These are phyloP conservation scores for Colletotrichum chrysophilum DNA, from an alignment of 2,329 filamentous ascomycete genomes.

Conservation along the genomic window DNA sequence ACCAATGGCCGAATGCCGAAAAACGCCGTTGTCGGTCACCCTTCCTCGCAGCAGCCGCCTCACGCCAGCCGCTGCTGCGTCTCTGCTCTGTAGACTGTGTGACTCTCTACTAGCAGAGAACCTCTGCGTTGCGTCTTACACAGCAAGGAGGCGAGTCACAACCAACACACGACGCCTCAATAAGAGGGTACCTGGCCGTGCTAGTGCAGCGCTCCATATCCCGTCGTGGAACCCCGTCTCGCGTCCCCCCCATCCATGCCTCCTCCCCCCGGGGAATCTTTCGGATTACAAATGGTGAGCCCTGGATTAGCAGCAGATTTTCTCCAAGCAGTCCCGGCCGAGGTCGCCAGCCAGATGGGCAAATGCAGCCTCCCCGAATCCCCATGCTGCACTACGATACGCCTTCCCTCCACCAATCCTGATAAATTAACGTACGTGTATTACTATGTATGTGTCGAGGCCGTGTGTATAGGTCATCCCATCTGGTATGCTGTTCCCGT, in stretches of 20 bases:
- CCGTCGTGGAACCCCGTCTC: constrained; percentile 1
- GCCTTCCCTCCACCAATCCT: background rate
- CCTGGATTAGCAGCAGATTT: constrained; percentile 3
- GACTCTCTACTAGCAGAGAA: background rate
- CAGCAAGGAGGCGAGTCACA: background rate
- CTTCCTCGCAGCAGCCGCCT: background rate
- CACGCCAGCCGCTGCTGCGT: background rate
- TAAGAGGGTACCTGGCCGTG: background rate
- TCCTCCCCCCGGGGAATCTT: constrained; percentile 15
- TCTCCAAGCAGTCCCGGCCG: background rate
- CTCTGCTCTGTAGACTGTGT: too few species aligned
- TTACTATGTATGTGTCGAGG: background rate
- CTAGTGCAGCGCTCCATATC: constrained; percentile 12
- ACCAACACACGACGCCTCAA: constrained; percentile 3
- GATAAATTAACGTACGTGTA: background rate
- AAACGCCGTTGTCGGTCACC: constrained; percentile 9
- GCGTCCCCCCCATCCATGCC: background rate
- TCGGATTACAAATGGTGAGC: constrained; percentile 18
- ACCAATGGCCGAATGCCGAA: constrained; percentile 19
- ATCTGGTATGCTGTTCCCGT: background rate
- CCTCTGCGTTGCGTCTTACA: background rate
- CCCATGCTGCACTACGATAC: background rate
- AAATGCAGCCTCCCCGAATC: background rate
- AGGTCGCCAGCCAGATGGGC: background rate
- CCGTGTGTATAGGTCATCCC: background rate